phyloP scores from a whole-genome alignment of 768 basidiomycete species.

The Boletus vinaceobasis region DNA sequence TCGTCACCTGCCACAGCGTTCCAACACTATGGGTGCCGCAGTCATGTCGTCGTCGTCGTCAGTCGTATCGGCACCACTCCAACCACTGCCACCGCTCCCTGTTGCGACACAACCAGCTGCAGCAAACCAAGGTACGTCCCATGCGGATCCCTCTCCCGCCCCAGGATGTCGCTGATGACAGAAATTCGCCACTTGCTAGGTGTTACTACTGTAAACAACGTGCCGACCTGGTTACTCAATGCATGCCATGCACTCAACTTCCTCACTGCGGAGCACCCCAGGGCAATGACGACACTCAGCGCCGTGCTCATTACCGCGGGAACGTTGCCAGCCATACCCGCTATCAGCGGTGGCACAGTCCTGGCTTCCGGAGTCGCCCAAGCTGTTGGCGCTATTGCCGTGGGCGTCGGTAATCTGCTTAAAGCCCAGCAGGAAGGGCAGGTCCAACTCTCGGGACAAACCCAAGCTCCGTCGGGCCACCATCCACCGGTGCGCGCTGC shows the following conservation, averaged over 20 bases:
- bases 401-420: constrained; percentile 62
- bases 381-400: constrained; percentile 74
- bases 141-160: not conserved
- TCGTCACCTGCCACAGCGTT: constrained; percentile 29
- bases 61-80: constrained; percentile 11
- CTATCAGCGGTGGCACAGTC: constrained; percentile 65
- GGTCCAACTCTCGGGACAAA: constrained; percentile 25
- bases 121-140: constrained; percentile 18
- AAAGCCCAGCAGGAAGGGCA: constrained; percentile 46
- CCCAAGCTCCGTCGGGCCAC: constrained; percentile 16
- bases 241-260: constrained; percentile 73
- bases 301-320: constrained; percentile 80
- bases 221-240: constrained; percentile 74
- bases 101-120: constrained; percentile 9
- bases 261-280: constrained; percentile 72
- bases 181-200: constrained; percentile 15
- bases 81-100: constrained; percentile 16
- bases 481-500: constrained; percentile 29
- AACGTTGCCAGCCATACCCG: constrained; percentile 69
- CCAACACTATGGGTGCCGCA: constrained; percentile 29
- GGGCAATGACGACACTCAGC: constrained; percentile 68
- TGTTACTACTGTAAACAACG: constrained; percentile 50
- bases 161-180: not conserved
- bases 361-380: constrained; percentile 73
- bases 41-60: constrained; percentile 8